A percentile compares a stretch with the other conserved stretches of the same genome.
These are phyloP conservation scores for Vitis vinifera DNA, from an alignment of 164 flowering plant species.

Conservation along the genomic window DNA sequence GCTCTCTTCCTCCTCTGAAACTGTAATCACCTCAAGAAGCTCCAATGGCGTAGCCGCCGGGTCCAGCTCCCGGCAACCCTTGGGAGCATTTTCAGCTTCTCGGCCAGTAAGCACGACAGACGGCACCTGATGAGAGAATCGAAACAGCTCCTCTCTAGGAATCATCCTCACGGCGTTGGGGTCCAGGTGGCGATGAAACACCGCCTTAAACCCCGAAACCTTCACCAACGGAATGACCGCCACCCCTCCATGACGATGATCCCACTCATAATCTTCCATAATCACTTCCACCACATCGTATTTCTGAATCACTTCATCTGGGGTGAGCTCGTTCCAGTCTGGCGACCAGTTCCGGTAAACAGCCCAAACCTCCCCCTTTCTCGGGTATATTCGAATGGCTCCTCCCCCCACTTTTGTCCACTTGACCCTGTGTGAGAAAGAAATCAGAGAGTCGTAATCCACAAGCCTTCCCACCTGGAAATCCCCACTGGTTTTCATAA, in stretches of 20 bases:
- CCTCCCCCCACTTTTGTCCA: constrained; percentile 37
- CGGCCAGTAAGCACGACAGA: constrained; percentile 33
- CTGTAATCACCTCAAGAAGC: constrained; percentile 30
- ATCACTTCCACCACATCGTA: constrained; percentile 53
- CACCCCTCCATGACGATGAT: constrained; percentile 20
- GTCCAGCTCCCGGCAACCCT: constrained; percentile 39
- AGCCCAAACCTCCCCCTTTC: constrained; percentile 59
- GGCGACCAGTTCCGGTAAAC: constrained; percentile 54
- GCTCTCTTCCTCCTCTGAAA: constrained; percentile 9
- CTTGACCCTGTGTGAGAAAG: constrained; percentile 48
- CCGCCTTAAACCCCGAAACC: constrained; percentile 44
- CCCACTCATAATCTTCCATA: constrained; percentile 30
- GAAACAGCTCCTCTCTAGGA: constrained; percentile 38
- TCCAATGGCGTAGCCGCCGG: constrained; percentile 46
- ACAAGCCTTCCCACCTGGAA: constrained; percentile 29
- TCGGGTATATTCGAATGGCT: constrained; percentile 39
- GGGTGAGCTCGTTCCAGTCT: constrained; percentile 48
- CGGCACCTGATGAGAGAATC: constrained; percentile 55
- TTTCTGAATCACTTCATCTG: constrained; percentile 41
- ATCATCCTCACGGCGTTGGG: constrained; percentile 17
- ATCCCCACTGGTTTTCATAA: no score
- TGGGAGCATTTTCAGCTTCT: constrained; percentile 36
- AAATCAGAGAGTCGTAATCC: constrained; percentile 18
- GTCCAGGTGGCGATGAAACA: constrained; percentile 28
- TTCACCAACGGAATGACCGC: constrained; percentile 36